phyloP scores from a whole-genome alignment of 306 rosid species.

The Cicer chorassanicum region DNA sequence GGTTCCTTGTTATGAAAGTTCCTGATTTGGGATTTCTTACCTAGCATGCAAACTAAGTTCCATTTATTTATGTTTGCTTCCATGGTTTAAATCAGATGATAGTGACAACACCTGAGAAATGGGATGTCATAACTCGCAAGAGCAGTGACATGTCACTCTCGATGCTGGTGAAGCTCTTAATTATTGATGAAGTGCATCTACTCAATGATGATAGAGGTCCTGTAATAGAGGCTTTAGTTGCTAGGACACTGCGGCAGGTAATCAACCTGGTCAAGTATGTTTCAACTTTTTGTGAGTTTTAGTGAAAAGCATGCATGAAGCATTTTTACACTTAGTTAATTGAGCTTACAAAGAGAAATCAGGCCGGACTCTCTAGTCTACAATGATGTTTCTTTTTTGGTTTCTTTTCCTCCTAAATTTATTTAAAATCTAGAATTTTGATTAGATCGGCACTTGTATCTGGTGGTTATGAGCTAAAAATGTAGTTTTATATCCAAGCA shows the following conservation, averaged over 20 bases:
- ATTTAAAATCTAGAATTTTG: conserved; percentile 11
- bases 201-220: conserved; percentile 98
- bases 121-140: conserved; percentile 99
- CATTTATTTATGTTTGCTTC: neutral
- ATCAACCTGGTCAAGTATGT: conserved; percentile 34
- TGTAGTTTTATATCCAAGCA: conserved; percentile 13
- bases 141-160: conserved; percentile 98
- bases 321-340: conserved; percentile 26
- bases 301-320: conserved; percentile 28
- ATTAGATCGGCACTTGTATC: conserved; percentile 16
- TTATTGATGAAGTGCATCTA: conserved; percentile 96
- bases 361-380: neutral
- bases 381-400: neutral
- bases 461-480: conserved; percentile 18
- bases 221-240: conserved; percentile 96
- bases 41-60: conserved; percentile 35
- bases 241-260: conserved; percentile 97
- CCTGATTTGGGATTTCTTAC: conserved; percentile 38
- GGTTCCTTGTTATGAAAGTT: conserved; percentile 58
- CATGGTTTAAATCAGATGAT: conserved; percentile 78
- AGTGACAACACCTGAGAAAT: conserved; percentile 99
- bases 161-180: conserved; percentile 92
- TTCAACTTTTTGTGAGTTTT: conserved; percentile 25
- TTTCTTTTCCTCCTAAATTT: conserved; percentile 19
- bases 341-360: conserved; percentile 24